Conservation (phyloP, 495 filamentous ascomycete genomes). For the Neurospora tetrasperma region DNA sequence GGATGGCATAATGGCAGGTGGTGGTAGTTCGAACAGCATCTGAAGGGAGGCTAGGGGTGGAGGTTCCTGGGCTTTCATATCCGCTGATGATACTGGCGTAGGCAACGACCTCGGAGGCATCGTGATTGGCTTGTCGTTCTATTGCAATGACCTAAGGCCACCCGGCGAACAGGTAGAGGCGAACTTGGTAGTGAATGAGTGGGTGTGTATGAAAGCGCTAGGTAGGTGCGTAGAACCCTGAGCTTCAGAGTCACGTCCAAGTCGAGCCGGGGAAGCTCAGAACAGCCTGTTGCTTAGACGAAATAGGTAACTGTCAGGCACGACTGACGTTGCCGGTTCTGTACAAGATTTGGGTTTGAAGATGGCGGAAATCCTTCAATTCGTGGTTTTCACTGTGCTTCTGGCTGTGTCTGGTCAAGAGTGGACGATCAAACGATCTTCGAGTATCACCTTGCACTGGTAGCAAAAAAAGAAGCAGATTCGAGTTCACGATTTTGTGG, state of each 20-base stretch:
- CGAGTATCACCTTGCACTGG: not conserved
- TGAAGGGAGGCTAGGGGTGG: slow-evolving; percentile 41
- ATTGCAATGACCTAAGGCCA: not conserved
- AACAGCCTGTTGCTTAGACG: not conserved
- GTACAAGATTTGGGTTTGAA: not conserved
- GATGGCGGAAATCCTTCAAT: not conserved
- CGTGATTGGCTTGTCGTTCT: slow-evolving; percentile 11
- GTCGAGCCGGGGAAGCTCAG: not conserved
- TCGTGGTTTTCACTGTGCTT: not conserved
- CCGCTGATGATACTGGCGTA: slow-evolving; percentile 76
- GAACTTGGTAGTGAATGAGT: not conserved
- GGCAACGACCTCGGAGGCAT: slow-evolving; percentile 68
- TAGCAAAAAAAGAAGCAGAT: not conserved
- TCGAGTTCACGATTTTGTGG: not conserved
- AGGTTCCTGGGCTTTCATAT: slow-evolving; percentile 69
- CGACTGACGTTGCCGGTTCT: not conserved
- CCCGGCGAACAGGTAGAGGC: not conserved
- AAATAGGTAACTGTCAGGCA: not conserved
- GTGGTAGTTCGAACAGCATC: slow-evolving; percentile 66
- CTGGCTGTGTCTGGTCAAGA: not conserved
- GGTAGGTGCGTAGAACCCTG: not conserved
- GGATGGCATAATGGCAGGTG: slow-evolving; percentile 54
- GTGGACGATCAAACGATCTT: not conserved
- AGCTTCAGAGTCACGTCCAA: not conserved
- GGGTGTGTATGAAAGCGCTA: not conserved